Evolutionary conservation across 2,329 filamentous ascomycete genomes (phyloP).

Genomic region (Sphaerulina populicola): DNA sequence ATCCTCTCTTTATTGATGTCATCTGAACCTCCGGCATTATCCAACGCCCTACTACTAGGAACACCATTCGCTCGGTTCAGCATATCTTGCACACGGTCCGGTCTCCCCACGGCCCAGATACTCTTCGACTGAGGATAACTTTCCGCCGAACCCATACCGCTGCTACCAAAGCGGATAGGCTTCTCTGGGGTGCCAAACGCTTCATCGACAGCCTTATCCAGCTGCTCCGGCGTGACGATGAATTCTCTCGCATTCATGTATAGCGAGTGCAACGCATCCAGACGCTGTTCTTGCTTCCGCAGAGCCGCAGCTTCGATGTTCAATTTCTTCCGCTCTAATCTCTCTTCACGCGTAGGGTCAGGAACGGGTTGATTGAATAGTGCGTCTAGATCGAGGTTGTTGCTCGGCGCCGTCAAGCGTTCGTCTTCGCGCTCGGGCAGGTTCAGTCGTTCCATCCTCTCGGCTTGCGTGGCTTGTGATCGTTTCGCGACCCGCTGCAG

Average conservation of each 20-base stretch:
- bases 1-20: constrained; percentile 50
- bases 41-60: constrained; percentile 32
- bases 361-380: constrained; percentile 37
- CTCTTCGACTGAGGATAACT: constrained; percentile 28
- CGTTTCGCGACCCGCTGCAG: constrained; percentile 34
- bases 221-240: constrained; percentile 71
- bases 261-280: constrained; percentile 69
- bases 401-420: constrained; percentile 60
- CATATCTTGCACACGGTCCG: constrained; percentile 44
- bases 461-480: constrained; percentile 44
- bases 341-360: constrained; percentile 55
- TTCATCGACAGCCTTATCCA: constrained; percentile 63
- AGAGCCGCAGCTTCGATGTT: constrained; percentile 21
- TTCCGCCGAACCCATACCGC: constrained; percentile 17
- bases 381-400: constrained; percentile 35
- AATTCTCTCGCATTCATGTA: constrained; percentile 85
- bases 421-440: constrained; percentile 69
- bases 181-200: constrained; percentile 59
- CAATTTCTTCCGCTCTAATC: constrained; percentile 38
- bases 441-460: constrained; percentile 46
- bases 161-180: constrained; percentile 30
- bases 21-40: constrained; percentile 30
- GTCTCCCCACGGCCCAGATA: constrained; percentile 46
- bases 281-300: constrained; percentile 22
- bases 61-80: constrained; percentile 31